Percentiles rank a stretch among this genome's conserved stretches.
Evolutionary conservation across 2,329 filamentous ascomycete species (phyloP).

Genomic region (Xylaria sp.): DNA sequence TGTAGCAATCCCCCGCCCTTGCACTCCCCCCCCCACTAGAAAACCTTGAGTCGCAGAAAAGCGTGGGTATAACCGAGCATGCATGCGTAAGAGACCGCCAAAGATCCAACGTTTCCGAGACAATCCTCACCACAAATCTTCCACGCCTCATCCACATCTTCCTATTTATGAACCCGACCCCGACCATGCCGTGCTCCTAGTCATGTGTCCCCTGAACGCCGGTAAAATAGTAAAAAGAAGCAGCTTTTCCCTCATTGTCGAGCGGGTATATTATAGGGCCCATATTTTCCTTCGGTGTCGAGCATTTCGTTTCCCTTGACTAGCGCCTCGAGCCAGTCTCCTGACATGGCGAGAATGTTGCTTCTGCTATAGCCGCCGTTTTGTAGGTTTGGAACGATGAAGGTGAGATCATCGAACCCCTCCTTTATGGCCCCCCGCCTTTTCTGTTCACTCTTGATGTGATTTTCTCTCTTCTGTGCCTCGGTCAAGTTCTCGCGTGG

Average conservation of each 20-base stretch:
- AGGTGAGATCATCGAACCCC: conserved; percentile 82
- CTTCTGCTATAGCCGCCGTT: conserved; percentile 86
- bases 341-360: conserved; percentile 78
- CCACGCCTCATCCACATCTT: conserved; percentile 1
- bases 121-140: background rate
- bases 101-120: conserved; percentile 16
- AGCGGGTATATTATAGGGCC: conserved; percentile 7
- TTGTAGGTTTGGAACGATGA: conserved; percentile 78
- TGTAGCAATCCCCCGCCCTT: background rate
- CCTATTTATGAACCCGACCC: conserved; percentile 9
- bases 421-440: conserved; percentile 76
- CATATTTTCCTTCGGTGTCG: conserved; percentile 45
- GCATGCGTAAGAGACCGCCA: conserved; percentile 8
- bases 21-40: background rate
- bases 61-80: conserved; percentile 28
- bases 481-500: conserved; percentile 81
- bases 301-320: conserved; percentile 74
- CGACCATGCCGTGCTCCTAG: conserved; percentile 15
- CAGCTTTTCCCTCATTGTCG: background rate
- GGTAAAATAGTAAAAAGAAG: conserved; percentile 15
- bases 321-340: conserved; percentile 81
- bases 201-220: conserved; percentile 28
- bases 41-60: conserved; percentile 14
- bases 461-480: conserved; percentile 84
- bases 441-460: conserved; percentile 70